A percentile compares a stretch with the other conserved stretches of the same genome.
phyloP scores from a whole-genome alignment of 2,329 filamentous ascomycete genomes.

The Calonectria hawksworthii region DNA sequence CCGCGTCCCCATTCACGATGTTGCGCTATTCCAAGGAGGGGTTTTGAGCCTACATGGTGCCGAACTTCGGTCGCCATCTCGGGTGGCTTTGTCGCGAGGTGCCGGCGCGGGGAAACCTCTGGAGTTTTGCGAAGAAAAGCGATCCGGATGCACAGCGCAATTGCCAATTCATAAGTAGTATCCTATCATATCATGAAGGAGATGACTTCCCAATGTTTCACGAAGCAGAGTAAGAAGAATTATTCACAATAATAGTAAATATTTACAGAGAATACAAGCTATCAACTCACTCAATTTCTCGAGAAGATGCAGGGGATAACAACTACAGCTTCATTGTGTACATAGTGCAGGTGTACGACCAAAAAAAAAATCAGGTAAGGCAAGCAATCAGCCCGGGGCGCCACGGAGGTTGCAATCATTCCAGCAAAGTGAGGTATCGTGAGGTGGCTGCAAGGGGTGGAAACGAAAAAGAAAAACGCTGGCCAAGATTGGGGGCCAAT shows the following conservation, averaged over 20 bases:
- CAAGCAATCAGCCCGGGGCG: not conserved
- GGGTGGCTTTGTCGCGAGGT: slow-evolving; percentile 43
- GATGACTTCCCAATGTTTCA: too few species aligned
- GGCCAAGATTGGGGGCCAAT: not conserved
- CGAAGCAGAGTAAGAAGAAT: not conserved
- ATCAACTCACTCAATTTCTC: not conserved
- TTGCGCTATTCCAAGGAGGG: slow-evolving; percentile 22
- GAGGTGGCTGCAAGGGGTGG: not conserved
- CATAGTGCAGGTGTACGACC: not conserved
- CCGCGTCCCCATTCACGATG: not conserved
- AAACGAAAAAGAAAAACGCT: slow-evolving; percentile 1
- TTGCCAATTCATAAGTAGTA: not conserved
- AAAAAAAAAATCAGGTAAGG: not conserved
- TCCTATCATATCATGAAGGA: too few species aligned
- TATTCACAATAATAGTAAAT: not conserved
- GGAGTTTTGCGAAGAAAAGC: slow-evolving; percentile 3
- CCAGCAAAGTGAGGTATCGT: not conserved
- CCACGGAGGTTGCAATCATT: not conserved
- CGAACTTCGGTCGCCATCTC: slow-evolving; percentile 33
- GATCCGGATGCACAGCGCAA: not conserved
- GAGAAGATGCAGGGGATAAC: not conserved
- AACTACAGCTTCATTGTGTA: not conserved
- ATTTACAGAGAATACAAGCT: not conserved
- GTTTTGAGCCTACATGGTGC: not conserved
- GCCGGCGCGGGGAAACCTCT: slow-evolving; percentile 35